phyloP scores from a whole-genome alignment of 2,329 filamentous ascomycete species.

The Paracamarosporium sp. region DNA sequence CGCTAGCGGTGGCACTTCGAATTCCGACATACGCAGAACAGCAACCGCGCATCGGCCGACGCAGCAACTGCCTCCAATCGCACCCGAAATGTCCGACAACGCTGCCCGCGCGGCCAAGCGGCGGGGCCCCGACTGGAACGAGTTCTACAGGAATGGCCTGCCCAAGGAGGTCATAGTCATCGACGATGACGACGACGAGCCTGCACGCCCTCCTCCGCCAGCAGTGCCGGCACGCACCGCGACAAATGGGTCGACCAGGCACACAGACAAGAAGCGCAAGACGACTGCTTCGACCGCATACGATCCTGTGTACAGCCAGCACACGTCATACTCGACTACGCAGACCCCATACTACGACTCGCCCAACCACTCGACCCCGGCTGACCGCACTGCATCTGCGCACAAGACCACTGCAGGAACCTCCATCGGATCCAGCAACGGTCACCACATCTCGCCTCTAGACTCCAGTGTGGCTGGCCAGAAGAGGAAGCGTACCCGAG shows the following conservation, averaged over 20 bases:
- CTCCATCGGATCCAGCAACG: conserved; percentile 75
- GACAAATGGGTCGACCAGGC: conserved; percentile 56
- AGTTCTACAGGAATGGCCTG: conserved; percentile 53
- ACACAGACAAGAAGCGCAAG: conserved; percentile 77
- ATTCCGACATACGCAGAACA: conserved; percentile 46
- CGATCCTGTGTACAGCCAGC: conserved; percentile 75
- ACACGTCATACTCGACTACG: conserved; percentile 73
- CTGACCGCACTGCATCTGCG: conserved; percentile 80
- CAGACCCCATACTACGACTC: conserved; percentile 73
- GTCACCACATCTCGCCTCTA: conserved; percentile 65
- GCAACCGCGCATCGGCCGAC: conserved; percentile 40
- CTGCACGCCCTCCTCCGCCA: conserved; percentile 22
- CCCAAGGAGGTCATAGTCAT: conserved; percentile 61
- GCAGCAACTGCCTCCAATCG: conserved; percentile 40
- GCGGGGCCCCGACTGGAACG: conserved; percentile 48
- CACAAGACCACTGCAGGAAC: conserved; percentile 89
- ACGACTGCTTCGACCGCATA: conserved; percentile 67
- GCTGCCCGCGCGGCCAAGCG: conserved; percentile 24
- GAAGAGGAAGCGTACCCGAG: conserved; percentile 87
- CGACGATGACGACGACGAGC: conserved; percentile 54
- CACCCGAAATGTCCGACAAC: conserved; percentile 32
- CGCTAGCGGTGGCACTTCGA: conserved; percentile 41
- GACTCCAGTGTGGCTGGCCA: conserved; percentile 74
- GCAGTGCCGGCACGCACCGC: conserved; percentile 29
- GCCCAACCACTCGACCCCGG: conserved; percentile 76